phyloP scores from a whole-genome alignment of 1,284 basidiomycete genomes.

The Ustilago bromivora region DNA sequence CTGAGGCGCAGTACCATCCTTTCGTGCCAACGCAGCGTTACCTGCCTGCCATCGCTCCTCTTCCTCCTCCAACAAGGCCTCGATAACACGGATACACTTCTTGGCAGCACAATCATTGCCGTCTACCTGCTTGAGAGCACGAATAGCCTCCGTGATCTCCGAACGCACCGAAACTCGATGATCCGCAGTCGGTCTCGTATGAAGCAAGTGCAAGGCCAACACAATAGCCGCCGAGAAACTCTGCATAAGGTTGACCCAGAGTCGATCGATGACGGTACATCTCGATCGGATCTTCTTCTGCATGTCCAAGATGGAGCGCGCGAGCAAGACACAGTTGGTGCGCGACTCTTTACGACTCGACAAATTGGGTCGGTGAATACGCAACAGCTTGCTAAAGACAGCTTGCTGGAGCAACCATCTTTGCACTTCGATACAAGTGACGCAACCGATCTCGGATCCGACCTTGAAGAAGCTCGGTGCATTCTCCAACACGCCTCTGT shows the following conservation, averaged over 20 bases:
- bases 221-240: slow-evolving; percentile 64
- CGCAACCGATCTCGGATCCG: slow-evolving; percentile 53
- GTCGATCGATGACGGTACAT: slow-evolving; percentile 61
- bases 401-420: slow-evolving; percentile 66
- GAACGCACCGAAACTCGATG: slow-evolving; percentile 56
- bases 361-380: slow-evolving; percentile 60
- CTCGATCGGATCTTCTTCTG: slow-evolving; percentile 61
- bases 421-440: slow-evolving; percentile 60
- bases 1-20: slow-evolving; percentile 11
- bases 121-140: slow-evolving; percentile 59
- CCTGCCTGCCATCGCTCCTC: slow-evolving; percentile 60
- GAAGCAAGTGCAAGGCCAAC: slow-evolving; percentile 64
- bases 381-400: slow-evolving; percentile 64
- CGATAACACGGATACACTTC: slow-evolving; percentile 63
- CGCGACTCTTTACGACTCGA: slow-evolving; percentile 55
- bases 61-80: slow-evolving; percentile 65
- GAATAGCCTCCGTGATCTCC: slow-evolving; percentile 63
- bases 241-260: slow-evolving; percentile 62
- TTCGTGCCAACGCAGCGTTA: slow-evolving; percentile 34
- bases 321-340: slow-evolving; percentile 62
- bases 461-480: slow-evolving; percentile 62
- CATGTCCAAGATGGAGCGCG: slow-evolving; percentile 64
- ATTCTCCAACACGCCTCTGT: slow-evolving; percentile 55
- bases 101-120: slow-evolving; percentile 46
- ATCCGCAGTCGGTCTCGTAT: slow-evolving; percentile 46